These are phyloP conservation scores for Lactarius sp. DNA, from an alignment of 768 basidiomycete genomes.

Conservation along the genomic window DNA sequence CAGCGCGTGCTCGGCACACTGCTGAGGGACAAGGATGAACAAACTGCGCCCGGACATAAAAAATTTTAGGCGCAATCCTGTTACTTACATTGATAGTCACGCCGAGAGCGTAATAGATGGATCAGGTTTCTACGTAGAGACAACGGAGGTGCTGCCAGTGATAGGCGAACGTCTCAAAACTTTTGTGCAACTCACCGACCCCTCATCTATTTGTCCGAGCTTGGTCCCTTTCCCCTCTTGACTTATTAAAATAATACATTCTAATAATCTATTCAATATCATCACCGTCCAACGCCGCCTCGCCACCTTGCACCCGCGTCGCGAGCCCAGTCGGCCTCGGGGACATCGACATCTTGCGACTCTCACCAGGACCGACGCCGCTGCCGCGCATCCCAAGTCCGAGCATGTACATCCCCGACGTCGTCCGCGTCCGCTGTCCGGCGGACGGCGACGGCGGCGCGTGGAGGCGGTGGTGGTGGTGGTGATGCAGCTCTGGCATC, in stretches of 20 bases:
- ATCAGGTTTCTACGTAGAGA: no score
- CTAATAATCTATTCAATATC: slow-evolving; percentile 8
- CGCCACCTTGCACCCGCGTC: neutral
- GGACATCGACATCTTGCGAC: neutral
- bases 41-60: neutral
- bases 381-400: slow-evolving; percentile 45
- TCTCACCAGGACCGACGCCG: neutral
- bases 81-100: neutral
- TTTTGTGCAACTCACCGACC: no score
- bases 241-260: slow-evolving; percentile 1
- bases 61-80: neutral
- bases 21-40: neutral
- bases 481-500: slow-evolving; percentile 44
- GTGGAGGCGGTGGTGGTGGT: slow-evolving; percentile 22
- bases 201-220: slow-evolving; percentile 16
- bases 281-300: neutral
- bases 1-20: neutral
- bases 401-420: slow-evolving; percentile 61
- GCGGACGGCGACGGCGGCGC: slow-evolving; percentile 21
- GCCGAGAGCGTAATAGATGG: no score
- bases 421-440: slow-evolving; percentile 41
- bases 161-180: no score
- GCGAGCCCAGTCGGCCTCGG: neutral
- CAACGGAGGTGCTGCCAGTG: no score
- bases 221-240: neutral